Conservation (phyloP, 768 basidiomycete genomes). For the Albatrellus ellisii region DNA sequence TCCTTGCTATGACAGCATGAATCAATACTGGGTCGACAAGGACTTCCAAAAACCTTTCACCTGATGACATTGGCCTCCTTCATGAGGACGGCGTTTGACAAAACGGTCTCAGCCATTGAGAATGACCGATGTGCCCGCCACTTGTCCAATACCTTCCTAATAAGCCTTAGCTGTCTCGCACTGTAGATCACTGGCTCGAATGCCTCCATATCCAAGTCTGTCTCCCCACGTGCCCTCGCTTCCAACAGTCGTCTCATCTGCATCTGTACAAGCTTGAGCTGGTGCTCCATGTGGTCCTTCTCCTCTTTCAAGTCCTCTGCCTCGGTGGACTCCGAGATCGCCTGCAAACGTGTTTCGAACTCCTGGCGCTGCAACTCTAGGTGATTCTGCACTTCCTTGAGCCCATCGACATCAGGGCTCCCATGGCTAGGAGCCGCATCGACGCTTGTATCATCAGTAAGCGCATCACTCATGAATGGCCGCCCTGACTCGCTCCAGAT, state of each 20-base stretch:
- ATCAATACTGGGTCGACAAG: conserved; percentile 6
- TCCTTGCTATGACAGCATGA: conserved; percentile 47
- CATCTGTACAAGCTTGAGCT: conserved; percentile 63
- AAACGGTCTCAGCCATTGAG: conserved; percentile 82
- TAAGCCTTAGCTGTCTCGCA: conserved; percentile 69
- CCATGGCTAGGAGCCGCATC: conserved; percentile 44
- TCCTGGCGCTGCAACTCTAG: conserved; percentile 38
- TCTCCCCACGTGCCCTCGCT: conserved; percentile 66
- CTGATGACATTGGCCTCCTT: conserved; percentile 96
- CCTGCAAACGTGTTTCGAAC: conserved; percentile 45
- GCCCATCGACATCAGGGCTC: conserved; percentile 54
- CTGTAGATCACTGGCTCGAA: conserved; percentile 79
- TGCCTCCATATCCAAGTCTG: conserved; percentile 41
- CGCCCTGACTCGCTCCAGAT: conserved; percentile 85
- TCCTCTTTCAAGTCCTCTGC: conserved; percentile 81
- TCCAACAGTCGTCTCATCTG: conserved; percentile 78
- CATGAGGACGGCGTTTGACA: conserved; percentile 73
- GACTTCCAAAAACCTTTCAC: conserved; percentile 23
- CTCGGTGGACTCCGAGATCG: conserved; percentile 56
- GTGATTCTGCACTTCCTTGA: conserved; percentile 63
- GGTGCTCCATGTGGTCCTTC: conserved; percentile 89
- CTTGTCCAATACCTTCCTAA: conserved; percentile 68
- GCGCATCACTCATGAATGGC: conserved; percentile 61
- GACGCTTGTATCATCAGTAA: conserved; percentile 82
- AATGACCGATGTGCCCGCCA: conserved; percentile 83